Conservation (phyloP, 768 basidiomycete species). For the Cyathus striatus region DNA sequence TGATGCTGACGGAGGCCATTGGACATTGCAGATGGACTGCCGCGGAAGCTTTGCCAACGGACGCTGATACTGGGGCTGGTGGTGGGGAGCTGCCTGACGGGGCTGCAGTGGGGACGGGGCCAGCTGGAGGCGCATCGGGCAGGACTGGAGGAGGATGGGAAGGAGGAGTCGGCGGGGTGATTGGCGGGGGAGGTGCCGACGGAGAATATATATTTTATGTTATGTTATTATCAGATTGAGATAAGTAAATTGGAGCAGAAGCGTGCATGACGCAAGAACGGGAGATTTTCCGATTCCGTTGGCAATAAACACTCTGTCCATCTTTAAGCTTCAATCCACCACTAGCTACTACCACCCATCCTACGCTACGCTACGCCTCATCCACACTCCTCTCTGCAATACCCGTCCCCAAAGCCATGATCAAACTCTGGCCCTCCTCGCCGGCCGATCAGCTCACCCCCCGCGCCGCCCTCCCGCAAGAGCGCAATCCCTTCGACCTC, state of each 20-base stretch:
- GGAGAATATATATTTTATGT: too few species aligned
- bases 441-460: conserved; percentile 60
- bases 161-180: conserved; percentile 9
- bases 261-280: too few species aligned
- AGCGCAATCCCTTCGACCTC: conserved; percentile 61
- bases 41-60: conserved; percentile 42
- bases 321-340: conserved; percentile 7
- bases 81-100: conserved; percentile 49
- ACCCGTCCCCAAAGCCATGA: conserved; percentile 37
- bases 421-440: conserved; percentile 61
- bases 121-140: conserved; percentile 16
- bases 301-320: not conserved
- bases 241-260: too few species aligned
- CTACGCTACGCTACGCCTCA: conserved; percentile 5
- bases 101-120: conserved; percentile 33
- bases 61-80: conserved; percentile 50
- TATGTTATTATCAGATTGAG: too few species aligned
- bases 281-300: too few species aligned
- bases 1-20: not conserved
- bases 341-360: conserved; percentile 4
- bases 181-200: too few species aligned
- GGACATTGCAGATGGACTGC: conserved; percentile 48
- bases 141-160: conserved; percentile 13
- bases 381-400: conserved; percentile 14
- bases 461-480: conserved; percentile 31